Base-by-base conservation (phyloP, 2,329 filamentous ascomycete species). In the Ceratocystiopsis sp. region DNA sequence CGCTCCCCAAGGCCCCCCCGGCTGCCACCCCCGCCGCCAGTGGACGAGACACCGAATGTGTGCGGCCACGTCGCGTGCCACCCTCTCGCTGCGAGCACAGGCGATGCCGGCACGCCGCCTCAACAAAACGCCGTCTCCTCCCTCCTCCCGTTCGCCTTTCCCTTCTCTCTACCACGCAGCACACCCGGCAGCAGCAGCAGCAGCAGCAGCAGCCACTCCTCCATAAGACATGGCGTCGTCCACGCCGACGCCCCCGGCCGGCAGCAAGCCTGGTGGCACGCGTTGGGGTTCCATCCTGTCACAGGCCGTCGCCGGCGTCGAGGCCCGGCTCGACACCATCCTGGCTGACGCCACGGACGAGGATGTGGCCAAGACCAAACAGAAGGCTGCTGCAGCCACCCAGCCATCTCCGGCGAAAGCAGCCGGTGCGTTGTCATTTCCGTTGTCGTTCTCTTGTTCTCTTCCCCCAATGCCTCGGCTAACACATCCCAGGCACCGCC, bases 301-400 rank as follows among this genome's bases (percentile, higher is more conserved):
- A 50, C 84, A 89, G 61, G 87, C 89, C 49, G 85, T 96, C 47
- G 86, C 87, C 43, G 87, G 87, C 47, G 82, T 98, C 45, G 91
- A 98, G 64, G 93, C 87, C 46, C 78, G 84, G 37, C 73, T 98
- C 46, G 91, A 98, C 59, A 87, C 75, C 41, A 93, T 98, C 46
- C 71, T 98, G 47, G 78, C 85, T 43, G 87, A 95, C 51, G 78
- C 25, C 25, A 29, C 84, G 44, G 76, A 80, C 37, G 73, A 74
- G 40, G 59, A 29, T 11, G 25, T 29, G 7, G 25, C 25, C 25
- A 29, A 29, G 25, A 44, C 40, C 18, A 52, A 50, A 42, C 39
- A 21, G 39, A 40, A 29, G 13, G 13, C 45, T 29, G 25, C 25
- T 11, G 25, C 25, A 29, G 25, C 25, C 25, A 29, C 7, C 19